A percentile compares a stretch with the other conserved stretches of the same genome.
phyloP scores from a whole-genome alignment of 495 filamentous ascomycete species.

The Podospora pseudoanserina region DNA sequence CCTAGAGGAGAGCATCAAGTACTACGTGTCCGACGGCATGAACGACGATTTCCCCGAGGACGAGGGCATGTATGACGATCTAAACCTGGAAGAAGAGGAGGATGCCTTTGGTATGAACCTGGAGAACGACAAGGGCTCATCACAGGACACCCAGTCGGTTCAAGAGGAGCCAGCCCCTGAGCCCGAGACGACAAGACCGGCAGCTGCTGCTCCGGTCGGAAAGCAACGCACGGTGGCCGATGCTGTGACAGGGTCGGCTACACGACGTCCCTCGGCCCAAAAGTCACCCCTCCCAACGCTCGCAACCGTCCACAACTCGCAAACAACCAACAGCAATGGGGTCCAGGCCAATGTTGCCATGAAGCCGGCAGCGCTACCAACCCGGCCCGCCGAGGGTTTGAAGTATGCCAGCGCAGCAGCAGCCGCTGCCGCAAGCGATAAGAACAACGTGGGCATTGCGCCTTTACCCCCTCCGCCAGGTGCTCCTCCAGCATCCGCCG shows the following conservation, averaged over 20 bases:
- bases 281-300: conserved; percentile 90
- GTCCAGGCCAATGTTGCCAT: conserved; percentile 52
- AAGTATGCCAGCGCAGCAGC: conserved; percentile 97
- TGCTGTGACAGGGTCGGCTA: conserved; percentile 45
- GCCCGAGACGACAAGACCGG: conserved; percentile 52
- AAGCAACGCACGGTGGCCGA: conserved; percentile 56
- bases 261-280: conserved; percentile 80
- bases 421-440: conserved; percentile 89
- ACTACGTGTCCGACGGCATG: conserved; percentile 89
- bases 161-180: conserved; percentile 72
- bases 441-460: conserved; percentile 91
- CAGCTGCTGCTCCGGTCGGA: conserved; percentile 36
- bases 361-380: conserved; percentile 89
- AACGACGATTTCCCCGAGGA: conserved; percentile 87
- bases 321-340: conserved; percentile 61
- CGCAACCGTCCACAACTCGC: conserved; percentile 72
- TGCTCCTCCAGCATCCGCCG: conserved; percentile 35
- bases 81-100: conserved; percentile 88
- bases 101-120: conserved; percentile 72
- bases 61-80: conserved; percentile 87
- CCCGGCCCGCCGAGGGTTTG: conserved; percentile 78
- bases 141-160: conserved; percentile 91
- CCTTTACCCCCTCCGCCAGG: conserved; percentile 85
- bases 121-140: conserved; percentile 84
- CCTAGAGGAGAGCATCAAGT: conserved; percentile 85